Base-by-base conservation (phyloP, 208 protist genomes). In the Acanthamoeba culbertsoni region DNA sequence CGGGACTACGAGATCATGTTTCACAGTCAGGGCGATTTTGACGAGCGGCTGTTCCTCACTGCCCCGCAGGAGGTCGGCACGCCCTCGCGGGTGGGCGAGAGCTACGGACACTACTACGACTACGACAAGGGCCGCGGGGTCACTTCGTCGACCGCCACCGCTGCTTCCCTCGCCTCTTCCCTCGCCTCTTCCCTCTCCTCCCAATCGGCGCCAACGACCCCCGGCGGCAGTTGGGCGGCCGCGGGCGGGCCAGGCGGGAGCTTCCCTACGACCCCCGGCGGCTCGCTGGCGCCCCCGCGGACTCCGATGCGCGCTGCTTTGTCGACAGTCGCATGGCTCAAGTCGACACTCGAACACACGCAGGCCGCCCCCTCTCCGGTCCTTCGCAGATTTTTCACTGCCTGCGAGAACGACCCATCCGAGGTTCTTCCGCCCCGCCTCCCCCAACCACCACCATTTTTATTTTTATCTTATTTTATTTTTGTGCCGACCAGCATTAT, bases 1-100 rank as follows among this genome's bases (percentile, higher is more conserved):
- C 77, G 77, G 12, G 77, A 88, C 48, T 88, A 88, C 40, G 77
- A 88, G 37, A 57, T 88, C 77, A 88, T 88, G 77, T 88, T 63
- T 26, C 42, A 62, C 28, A 88, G 46, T 6, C 48, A 63, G 77
- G 77, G 77, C 26, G 77, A 88, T 28, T 88, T 88, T 63, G 77
- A 88, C 23, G 77, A 88, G 46, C 43, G 77, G 48, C 48, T 88
- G 46, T 63, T 88, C 51, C 77, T 88, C 31, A 63, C 77, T 20
- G 51, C 43, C 14, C 48, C 43, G 10, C 48, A 88, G 48, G 48
- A 88, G 48, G 51, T 88, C 20, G 77, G 77, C 42, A 88, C 77
- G n/a, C 77, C 77, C 31, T 88, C 77, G 1, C 43, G 77, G 12
- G 51, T 88, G 16, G 43, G 48, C 77, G 51, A 55, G 43, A 55